These are phyloP conservation scores for Fraxinus paxiana DNA, from an alignment of 305 asterid genomes.

Conservation along the genomic window DNA sequence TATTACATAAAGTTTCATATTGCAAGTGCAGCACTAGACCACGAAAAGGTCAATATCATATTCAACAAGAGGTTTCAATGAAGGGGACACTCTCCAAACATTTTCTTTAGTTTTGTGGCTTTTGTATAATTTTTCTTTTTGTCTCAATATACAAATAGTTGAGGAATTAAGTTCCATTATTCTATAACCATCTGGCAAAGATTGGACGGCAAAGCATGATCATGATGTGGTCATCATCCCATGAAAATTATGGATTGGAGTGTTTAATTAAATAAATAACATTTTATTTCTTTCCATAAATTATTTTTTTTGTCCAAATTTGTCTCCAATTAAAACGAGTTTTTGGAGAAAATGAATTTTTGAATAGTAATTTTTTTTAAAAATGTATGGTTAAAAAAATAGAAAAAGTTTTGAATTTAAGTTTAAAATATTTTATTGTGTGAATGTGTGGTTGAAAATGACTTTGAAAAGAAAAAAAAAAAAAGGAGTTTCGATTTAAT, in stretches of 20 bases:
- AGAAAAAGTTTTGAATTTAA: no score
- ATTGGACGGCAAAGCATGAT: slow-evolving; percentile 28
- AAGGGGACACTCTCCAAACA: slow-evolving; percentile 34
- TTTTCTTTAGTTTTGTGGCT: slow-evolving; percentile 21
- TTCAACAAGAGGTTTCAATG: slow-evolving; percentile 25
- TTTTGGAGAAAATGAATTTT: no score
- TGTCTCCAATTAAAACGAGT: no score
- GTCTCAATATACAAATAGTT: slow-evolving; percentile 8
- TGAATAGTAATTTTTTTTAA: no score
- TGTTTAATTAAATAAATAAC: background rate
- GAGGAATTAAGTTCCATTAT: slow-evolving; percentile 32
- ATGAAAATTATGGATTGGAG: background rate
- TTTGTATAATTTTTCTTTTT: slow-evolving; percentile 5
- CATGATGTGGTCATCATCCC: slow-evolving; percentile 19
- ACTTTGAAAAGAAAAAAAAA: no score
- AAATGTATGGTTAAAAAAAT: no score
- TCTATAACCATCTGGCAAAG: slow-evolving; percentile 28
- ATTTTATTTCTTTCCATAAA: no score
- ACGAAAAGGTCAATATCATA: slow-evolving; percentile 16
- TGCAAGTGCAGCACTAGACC: background rate
- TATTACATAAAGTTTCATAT: background rate
- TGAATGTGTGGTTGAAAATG: no score
- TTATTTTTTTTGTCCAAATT: no score
- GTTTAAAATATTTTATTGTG: no score
- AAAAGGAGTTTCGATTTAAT: no score